These are phyloP conservation scores for Malania oleifera DNA, from an alignment of 164 flowering plant genomes.

Conservation along the genomic window DNA sequence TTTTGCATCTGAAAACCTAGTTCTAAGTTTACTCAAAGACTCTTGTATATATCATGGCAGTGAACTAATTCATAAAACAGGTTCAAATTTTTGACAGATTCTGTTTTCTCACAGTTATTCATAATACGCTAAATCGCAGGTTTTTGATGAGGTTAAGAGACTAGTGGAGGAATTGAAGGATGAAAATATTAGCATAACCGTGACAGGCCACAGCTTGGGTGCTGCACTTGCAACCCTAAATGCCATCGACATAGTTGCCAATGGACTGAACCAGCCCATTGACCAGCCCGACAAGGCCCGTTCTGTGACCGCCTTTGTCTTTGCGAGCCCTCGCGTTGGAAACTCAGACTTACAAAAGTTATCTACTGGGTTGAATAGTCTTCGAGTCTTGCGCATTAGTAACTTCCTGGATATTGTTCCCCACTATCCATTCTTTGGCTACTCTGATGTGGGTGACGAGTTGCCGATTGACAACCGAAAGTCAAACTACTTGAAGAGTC, in stretches of 20 bases:
- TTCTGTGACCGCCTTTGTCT: constrained; percentile 48
- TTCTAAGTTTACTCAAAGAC: too few relatives aligned
- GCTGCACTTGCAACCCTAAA: constrained; percentile 67
- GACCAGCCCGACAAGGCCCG: constrained; percentile 21
- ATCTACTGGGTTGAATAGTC: constrained; percentile 24
- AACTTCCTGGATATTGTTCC: constrained; percentile 66
- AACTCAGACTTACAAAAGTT: constrained; percentile 37
- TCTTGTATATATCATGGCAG: too few relatives aligned
- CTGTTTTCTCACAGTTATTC: neutral
- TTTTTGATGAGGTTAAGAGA: constrained; percentile 50
- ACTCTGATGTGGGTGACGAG: constrained; percentile 59
- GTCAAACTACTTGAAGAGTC: constrained; percentile 59
- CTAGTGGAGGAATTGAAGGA: constrained; percentile 47
- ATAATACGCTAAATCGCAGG: constrained; percentile 25
- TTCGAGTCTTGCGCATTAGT: constrained; percentile 36
- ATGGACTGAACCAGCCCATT: constrained; percentile 40
- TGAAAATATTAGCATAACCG: constrained; percentile 56
- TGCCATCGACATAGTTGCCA: constrained; percentile 64
- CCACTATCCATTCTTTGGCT: constrained; percentile 55
- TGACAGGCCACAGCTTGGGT: constrained; percentile 75
- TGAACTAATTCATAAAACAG: too few relatives aligned
- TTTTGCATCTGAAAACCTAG: too few relatives aligned
- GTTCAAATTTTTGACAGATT: too few relatives aligned
- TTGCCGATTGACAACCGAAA: constrained; percentile 51
- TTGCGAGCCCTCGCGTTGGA: constrained; percentile 75